Percentiles rank a stretch among this genome's conserved stretches.
Evolutionary conservation across 352 stramenopile genomes (phyloP).

Genomic region (Phytophthora multivora): DNA sequence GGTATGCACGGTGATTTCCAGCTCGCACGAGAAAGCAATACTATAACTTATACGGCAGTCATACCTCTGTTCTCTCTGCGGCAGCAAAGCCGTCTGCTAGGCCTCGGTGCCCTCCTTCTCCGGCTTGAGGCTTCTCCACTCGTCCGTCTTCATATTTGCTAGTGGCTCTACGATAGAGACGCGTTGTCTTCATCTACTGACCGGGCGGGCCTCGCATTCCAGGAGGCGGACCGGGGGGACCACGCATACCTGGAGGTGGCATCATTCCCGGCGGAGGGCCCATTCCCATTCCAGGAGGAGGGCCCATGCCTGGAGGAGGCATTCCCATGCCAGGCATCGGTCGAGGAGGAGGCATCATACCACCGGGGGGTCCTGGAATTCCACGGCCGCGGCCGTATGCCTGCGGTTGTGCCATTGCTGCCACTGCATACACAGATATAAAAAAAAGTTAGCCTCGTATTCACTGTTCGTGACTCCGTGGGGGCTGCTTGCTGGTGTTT

Average conservation of each 20-base stretch:
- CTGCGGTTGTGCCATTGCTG: slow-evolving; percentile 81
- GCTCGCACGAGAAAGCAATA: slow-evolving; percentile 35
- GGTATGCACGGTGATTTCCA: slow-evolving; percentile 25
- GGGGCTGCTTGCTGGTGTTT: background rate
- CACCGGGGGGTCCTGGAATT: slow-evolving; percentile 59
- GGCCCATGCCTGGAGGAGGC: slow-evolving; percentile 68
- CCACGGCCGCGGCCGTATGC: slow-evolving; percentile 80
- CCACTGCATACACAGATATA: slow-evolving; percentile 45
- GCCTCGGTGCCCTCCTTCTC: background rate
- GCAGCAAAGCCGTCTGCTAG: slow-evolving; percentile 5
- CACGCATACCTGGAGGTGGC: slow-evolving; percentile 74
- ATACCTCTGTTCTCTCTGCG: slow-evolving; percentile 39
- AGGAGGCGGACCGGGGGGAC: slow-evolving; percentile 53
- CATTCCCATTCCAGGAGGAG: slow-evolving; percentile 86
- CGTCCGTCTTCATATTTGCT: slow-evolving; percentile 12
- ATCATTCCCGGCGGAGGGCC: slow-evolving; percentile 77
- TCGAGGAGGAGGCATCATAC: slow-evolving; percentile 69
- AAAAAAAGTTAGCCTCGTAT: slow-evolving; percentile 14
- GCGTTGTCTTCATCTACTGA: slow-evolving; percentile 52
- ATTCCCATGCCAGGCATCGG: slow-evolving; percentile 69
- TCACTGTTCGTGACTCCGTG: background rate
- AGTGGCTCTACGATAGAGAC: slow-evolving; percentile 15
- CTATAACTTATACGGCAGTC: slow-evolving; percentile 48
- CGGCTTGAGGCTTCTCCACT: slow-evolving; percentile 6
- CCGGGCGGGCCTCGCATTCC: slow-evolving; percentile 75